Conservation (phyloP, 495 filamentous ascomycete species). For the Aspergillus nanangensis region DNA sequence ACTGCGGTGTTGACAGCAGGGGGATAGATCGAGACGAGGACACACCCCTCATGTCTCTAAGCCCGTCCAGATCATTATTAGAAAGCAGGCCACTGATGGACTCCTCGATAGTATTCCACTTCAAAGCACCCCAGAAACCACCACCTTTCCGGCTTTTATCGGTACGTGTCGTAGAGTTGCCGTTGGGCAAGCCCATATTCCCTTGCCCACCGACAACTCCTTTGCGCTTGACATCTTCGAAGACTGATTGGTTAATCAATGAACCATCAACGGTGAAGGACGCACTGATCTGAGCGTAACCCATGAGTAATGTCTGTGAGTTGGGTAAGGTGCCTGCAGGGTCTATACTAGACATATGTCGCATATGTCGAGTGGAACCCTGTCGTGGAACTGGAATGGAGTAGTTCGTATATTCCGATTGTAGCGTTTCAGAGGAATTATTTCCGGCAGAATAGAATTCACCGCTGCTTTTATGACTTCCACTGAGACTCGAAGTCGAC, state of each 20-base stretch:
- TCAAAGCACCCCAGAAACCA: constrained; percentile 77
- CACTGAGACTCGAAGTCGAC: constrained; percentile 63
- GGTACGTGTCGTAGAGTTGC: constrained; percentile 17
- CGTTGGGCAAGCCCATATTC: constrained; percentile 59
- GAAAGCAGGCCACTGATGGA: constrained; percentile 84
- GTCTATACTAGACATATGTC: constrained; percentile 57
- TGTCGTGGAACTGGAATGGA: constrained; percentile 43
- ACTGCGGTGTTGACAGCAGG: constrained; percentile 90
- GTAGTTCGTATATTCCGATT: constrained; percentile 81
- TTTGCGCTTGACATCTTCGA: constrained; percentile 94
- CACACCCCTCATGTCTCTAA: constrained; percentile 88
- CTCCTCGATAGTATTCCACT: constrained; percentile 85
- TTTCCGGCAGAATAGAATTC: constrained; percentile 95
- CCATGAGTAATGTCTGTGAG: constrained; percentile 90
- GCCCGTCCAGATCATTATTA: constrained; percentile 79
- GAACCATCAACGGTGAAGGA: constrained; percentile 90
- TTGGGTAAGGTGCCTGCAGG: constrained; percentile 38
- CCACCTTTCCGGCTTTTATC: constrained; percentile 72
- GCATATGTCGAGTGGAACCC: constrained; percentile 50
- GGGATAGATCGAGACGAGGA: constrained; percentile 78
- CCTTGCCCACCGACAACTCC: constrained; percentile 81
- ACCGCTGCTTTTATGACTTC: constrained; percentile 75
- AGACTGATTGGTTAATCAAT: constrained; percentile 79
- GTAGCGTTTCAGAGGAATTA: constrained; percentile 86
- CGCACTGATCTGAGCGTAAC: constrained; percentile 91